These are phyloP conservation scores for Beauveria medogensis DNA, from an alignment of 2,329 filamentous ascomycete genomes.

Conservation along the genomic window DNA sequence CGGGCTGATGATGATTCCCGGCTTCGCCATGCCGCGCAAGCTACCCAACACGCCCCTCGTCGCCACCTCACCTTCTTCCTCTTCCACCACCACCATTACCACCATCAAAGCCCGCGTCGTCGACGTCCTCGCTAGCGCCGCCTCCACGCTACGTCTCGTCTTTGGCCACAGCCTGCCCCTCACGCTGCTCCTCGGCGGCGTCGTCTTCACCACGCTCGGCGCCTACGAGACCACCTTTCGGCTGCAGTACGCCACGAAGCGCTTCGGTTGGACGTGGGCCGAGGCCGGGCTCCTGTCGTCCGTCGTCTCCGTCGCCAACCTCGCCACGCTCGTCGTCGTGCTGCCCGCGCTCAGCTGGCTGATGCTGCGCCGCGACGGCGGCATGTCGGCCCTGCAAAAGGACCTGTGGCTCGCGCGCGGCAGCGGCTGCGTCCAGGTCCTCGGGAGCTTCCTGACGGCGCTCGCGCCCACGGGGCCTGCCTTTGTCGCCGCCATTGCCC, in stretches of 20 bases:
- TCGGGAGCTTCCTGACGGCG: constrained; percentile 9
- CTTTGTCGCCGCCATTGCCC: not conserved
- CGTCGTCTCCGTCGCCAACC: not conserved
- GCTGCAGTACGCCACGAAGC: constrained; percentile 9
- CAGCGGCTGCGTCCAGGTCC: not conserved
- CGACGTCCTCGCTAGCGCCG: not conserved
- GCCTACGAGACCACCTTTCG: constrained; percentile 2
- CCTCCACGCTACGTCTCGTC: not conserved
- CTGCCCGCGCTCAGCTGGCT: constrained; percentile 3
- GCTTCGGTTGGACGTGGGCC: constrained; percentile 10
- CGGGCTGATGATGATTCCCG: not conserved
- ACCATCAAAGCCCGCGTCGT: not conserved
- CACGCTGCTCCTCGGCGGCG: constrained; percentile 4
- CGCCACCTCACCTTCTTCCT: no score
- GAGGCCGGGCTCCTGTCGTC: constrained; percentile 7
- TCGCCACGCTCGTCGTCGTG: not conserved
- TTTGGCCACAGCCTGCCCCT: constrained; percentile 1
- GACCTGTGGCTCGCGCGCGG: constrained; percentile 10
- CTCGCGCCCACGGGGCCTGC: not conserved
- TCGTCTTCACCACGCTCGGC: constrained; percentile 9
- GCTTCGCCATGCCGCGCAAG: constrained; percentile 6
- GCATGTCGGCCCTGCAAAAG: not conserved
- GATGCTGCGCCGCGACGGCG: not conserved
- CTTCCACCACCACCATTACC: not conserved
- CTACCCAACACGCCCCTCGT: not conserved